Percentiles rank a stretch among this genome's conserved stretches.
These are phyloP conservation scores for Diutina mesorugosa DNA, from an alignment of 1,139 yeast species.

Conservation along the genomic window DNA sequence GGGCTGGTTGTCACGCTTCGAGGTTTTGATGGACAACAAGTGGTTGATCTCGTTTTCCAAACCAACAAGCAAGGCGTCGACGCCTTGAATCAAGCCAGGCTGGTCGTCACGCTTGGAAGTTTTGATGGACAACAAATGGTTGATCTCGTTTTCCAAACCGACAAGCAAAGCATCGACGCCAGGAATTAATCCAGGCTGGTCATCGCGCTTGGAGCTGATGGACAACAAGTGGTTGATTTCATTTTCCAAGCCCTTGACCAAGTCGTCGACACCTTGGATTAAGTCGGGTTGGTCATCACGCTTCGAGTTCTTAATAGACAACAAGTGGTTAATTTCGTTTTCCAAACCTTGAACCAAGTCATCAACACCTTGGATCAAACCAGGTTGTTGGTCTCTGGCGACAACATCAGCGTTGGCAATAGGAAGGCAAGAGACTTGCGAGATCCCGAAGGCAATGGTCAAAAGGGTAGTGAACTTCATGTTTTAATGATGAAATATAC, in stretches of 20 bases:
- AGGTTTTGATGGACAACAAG: not conserved
- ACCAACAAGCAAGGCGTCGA: not conserved
- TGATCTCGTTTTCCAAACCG: not conserved
- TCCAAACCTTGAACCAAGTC: not conserved
- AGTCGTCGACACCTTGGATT: not conserved
- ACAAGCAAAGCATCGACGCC: not conserved
- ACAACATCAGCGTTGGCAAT: not conserved
- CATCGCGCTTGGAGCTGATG: not conserved
- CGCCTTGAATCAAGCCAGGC: not conserved
- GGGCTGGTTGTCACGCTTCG: not conserved
- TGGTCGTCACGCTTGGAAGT: not conserved
- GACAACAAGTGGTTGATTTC: not conserved
- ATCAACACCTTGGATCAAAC: not conserved
- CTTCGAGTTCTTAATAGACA: not conserved
- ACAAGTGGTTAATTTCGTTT: not conserved
- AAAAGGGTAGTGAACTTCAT: not conserved
- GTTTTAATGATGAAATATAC: not conserved
- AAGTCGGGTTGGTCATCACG: not conserved
- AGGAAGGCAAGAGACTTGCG: not conserved
- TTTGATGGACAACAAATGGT: not conserved
- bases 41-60: not conserved
- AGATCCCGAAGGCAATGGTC: not conserved
- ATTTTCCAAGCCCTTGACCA: not conserved
- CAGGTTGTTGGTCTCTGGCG: not conserved
- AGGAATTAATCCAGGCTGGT: not conserved